Conservation (phyloP, 345 rosid genomes). For the Eucalyptus camaldulensis region DNA sequence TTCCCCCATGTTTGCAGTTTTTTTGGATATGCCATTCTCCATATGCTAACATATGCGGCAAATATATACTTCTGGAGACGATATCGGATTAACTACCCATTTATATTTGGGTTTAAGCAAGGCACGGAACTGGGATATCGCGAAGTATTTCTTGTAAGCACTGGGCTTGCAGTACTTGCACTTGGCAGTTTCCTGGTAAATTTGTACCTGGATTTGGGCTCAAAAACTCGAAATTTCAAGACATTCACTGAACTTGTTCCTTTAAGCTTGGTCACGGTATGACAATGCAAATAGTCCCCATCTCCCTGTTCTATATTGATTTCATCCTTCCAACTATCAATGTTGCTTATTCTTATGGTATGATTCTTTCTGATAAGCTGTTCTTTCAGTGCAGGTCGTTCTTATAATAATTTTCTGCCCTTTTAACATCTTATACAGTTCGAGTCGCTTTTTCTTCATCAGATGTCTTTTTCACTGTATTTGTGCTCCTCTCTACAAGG, state of each 20-base stretch:
- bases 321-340: background rate
- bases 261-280: constrained; percentile 38
- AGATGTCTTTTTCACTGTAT: constrained; percentile 13
- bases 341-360: background rate
- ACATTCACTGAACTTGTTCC: constrained; percentile 48
- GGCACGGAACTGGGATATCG: constrained; percentile 56
- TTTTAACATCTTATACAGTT: constrained; percentile 30
- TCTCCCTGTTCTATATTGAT: background rate
- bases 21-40: constrained; percentile 47
- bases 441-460: constrained; percentile 28
- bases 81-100: constrained; percentile 53
- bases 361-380: background rate
- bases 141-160: constrained; percentile 55
- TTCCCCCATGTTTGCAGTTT: constrained; percentile 30
- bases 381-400: constrained; percentile 16
- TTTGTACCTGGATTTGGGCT: constrained; percentile 35
- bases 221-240: constrained; percentile 18
- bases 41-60: constrained; percentile 47
- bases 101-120: constrained; percentile 60
- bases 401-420: constrained; percentile 39
- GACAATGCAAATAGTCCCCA: background rate
- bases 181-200: constrained; percentile 43
- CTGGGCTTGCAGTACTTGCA: constrained; percentile 48
- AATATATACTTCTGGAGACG: constrained; percentile 63
- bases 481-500: constrained; percentile 34